Percentiles rank a stretch among this genome's conserved stretches.
Conservation (phyloP, 1,139 yeast species). For the Yamadazyma oceani region DNA sequence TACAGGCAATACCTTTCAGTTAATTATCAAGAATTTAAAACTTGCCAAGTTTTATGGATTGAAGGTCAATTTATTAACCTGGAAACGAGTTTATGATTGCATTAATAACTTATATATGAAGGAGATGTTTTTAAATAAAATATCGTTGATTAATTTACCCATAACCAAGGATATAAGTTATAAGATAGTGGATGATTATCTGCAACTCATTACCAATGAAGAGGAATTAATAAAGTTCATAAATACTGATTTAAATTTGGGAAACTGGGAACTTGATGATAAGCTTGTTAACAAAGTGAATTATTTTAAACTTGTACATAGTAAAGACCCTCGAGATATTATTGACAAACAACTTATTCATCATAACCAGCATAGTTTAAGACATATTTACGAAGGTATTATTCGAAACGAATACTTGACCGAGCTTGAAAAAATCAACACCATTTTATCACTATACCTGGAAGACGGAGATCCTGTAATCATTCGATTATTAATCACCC, state of each 20-base stretch:
- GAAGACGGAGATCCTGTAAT: too few relatives aligned
- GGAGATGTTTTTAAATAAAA: constrained; percentile 34
- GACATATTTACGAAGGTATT: constrained; percentile 9
- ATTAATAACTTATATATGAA: constrained; percentile 38
- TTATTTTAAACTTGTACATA: constrained; percentile 19
- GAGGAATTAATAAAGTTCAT: constrained; percentile 33
- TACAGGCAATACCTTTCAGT: constrained; percentile 26
- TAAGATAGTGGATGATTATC: constrained; percentile 38
- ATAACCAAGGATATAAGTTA: constrained; percentile 31
- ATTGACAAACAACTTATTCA: background rate
- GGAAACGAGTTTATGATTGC: constrained; percentile 40
- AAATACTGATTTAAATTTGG: constrained; percentile 31
- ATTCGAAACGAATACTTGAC: background rate
- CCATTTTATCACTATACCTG: too few relatives aligned
- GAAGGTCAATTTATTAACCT: constrained; percentile 37
- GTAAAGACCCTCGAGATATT: background rate
- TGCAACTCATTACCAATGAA: constrained; percentile 26
- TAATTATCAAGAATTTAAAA: constrained; percentile 32
- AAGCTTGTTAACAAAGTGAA: constrained; percentile 33
- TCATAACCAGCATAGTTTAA: constrained; percentile 4
- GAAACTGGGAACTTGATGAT: constrained; percentile 31
- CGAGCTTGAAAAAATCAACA: constrained; percentile 4
- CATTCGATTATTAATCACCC: constrained; percentile 7
- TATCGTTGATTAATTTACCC: constrained; percentile 35
- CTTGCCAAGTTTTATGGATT: constrained; percentile 28